phyloP scores from a whole-genome alignment of 495 filamentous ascomycete species.

The Tuber borchii region DNA sequence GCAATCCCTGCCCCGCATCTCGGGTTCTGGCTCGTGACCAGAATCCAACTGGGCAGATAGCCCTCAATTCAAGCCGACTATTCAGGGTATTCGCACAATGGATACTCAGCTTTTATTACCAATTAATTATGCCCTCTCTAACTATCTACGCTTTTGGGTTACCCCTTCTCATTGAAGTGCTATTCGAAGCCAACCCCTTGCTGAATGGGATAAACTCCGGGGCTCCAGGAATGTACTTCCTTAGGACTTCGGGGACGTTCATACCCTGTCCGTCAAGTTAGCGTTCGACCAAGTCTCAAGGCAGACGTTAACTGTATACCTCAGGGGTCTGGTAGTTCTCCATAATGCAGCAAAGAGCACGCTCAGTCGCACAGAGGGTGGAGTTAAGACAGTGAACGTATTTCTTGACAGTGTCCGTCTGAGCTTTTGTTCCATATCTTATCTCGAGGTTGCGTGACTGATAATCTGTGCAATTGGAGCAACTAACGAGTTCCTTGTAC shows the following conservation, averaged over 20 bases:
- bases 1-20: background rate
- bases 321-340: slow-evolving; percentile 95
- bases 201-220: slow-evolving; percentile 81
- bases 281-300: slow-evolving; percentile 14
- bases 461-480: slow-evolving; percentile 94
- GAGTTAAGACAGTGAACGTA: slow-evolving; percentile 93
- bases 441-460: slow-evolving; percentile 85
- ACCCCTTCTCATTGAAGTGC: slow-evolving; percentile 54
- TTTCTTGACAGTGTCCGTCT: slow-evolving; percentile 74
- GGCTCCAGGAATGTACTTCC: slow-evolving; percentile 85
- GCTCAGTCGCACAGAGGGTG: slow-evolving; percentile 86
- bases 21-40: background rate
- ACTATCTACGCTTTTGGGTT: slow-evolving; percentile 41
- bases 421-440: slow-evolving; percentile 69
- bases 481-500: slow-evolving; percentile 95
- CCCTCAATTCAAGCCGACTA: background rate
- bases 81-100: background rate
- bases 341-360: slow-evolving; percentile 86
- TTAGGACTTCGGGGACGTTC: slow-evolving; percentile 74
- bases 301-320: slow-evolving; percentile 43
- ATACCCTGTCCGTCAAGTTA: slow-evolving; percentile 54
- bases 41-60: background rate
- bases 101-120: background rate
- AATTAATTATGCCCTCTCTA: background rate
- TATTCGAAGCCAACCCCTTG: slow-evolving; percentile 73